Evolutionary conservation across 176 grass and related monocot genomes (phyloP), one percentile per base, ranked within the genome.

Genomic region (Puya raimondii): DNA sequence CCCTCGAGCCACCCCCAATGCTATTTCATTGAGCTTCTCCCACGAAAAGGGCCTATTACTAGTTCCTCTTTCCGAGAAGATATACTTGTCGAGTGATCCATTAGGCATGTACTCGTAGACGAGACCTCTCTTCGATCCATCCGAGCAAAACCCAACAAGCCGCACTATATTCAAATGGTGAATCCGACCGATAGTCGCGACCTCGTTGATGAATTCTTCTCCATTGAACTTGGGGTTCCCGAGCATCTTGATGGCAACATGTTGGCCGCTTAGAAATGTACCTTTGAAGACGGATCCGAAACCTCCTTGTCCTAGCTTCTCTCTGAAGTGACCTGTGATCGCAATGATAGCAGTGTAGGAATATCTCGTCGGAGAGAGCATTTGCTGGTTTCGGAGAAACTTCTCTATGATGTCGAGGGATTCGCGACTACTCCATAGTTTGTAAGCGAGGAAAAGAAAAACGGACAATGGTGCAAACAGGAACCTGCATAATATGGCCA

Each of bases 241-340:
- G 1, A 76, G 52, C 50, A 82, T 48, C 48, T 82, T 82, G 1
- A 82, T 50, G 7, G 72, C 79, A 5, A 82, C 66, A 4, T 20
- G 72, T 42, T 64, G 67, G 16, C 66, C 54, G 10, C 64, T 69
- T 63, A 29, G n/a, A 23, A 78, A 52, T 11, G 15, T 42, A 0
- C 79, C 82, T 82, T 20, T 85, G 52, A 73, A 85, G 13, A 89
- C 82, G 12, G 16, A 49, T 4, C 87, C 82, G 42, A 89, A 85
- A 9, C 82, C 82, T 33, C 87, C 87, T 82, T 89, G 82, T 2
- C 82, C 87, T 58, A 85, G 11, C 53, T 88, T 88, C 11, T 65
- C 23, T 9, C 42, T 11, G 49, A 85, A 85, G 25, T 80, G 53
- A 11, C 12, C 58, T n/a, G 87, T 89, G n/a, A 89, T 85, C 69